phyloP scores from a whole-genome alignment of 2,329 filamentous ascomycete species.

The Aspergillus neoniger region DNA sequence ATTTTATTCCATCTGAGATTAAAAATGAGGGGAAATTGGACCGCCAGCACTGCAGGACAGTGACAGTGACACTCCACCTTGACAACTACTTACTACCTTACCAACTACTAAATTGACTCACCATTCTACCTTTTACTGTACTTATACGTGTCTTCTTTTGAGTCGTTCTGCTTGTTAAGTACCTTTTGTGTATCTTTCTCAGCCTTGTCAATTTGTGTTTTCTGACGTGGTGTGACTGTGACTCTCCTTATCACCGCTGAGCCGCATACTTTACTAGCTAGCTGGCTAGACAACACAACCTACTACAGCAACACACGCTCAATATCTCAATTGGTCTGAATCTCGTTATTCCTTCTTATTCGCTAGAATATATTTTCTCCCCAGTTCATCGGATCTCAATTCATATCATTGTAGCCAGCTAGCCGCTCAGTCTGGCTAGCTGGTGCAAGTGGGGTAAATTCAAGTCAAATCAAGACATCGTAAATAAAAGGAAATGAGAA shows the following conservation, averaged over 20 bases:
- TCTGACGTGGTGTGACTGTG: too few species aligned
- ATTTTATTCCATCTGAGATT: too few species aligned
- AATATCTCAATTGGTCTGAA: not conserved
- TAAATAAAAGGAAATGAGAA: not conserved
- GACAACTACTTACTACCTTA: too few species aligned
- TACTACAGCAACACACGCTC: not conserved
- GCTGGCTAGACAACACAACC: not conserved
- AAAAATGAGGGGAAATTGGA: too few species aligned
- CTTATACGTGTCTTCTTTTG: too few species aligned
- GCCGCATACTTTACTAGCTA: not conserved
- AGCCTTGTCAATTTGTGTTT: too few species aligned
- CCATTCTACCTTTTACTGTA: too few species aligned
- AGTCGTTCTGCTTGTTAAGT: too few species aligned
- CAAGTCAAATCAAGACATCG: not conserved
- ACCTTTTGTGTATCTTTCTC: too few species aligned
- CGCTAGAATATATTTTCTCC: not conserved
- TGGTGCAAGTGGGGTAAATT: not conserved
- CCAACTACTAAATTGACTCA: too few species aligned
- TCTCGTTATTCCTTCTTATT: not conserved
- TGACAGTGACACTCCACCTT: too few species aligned
- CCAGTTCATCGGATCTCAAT: not conserved
- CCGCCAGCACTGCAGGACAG: too few species aligned
- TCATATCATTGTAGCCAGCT: not conserved
- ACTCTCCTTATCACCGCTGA: not conserved
- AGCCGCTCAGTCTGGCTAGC: not conserved